Evolutionary conservation across 164 flowering plant species (phyloP).

Genomic region (Stephania cephalantha): DNA sequence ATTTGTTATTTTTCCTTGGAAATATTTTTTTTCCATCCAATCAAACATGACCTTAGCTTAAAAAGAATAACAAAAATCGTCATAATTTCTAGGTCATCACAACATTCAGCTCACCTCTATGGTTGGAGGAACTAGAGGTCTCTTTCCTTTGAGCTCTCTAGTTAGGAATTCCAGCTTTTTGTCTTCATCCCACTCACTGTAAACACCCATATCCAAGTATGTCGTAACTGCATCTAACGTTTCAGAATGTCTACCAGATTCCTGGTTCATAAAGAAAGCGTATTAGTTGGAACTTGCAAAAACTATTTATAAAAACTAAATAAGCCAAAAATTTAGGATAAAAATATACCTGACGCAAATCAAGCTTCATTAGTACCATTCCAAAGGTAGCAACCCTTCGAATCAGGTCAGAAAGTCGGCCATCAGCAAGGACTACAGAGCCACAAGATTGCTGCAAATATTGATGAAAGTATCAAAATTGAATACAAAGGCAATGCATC

Average conservation of each 20-base stretch:
- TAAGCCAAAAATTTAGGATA: background rate
- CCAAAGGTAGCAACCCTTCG: conserved; percentile 91
- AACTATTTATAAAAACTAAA: background rate
- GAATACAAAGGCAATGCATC: conserved; percentile 2
- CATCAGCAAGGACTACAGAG: conserved; percentile 86
- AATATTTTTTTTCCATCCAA: too few relatives aligned
- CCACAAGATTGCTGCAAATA: conserved; percentile 77
- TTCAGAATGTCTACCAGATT: conserved; percentile 89
- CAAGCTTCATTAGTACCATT: conserved; percentile 89
- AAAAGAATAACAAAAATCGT: background rate
- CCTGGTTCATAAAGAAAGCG: conserved; percentile 37
- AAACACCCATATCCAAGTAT: conserved; percentile 83
- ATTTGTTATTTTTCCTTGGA: too few relatives aligned
- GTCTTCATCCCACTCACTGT: conserved; percentile 95
- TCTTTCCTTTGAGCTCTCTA: conserved; percentile 80
- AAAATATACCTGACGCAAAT: conserved; percentile 78
- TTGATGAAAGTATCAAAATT: conserved; percentile 8
- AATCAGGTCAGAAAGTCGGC: conserved; percentile 83
- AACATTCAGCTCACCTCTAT: conserved; percentile 50
- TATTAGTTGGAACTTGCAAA: background rate
- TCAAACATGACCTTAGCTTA: background rate
- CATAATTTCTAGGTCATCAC: background rate
- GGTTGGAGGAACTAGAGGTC: conserved; percentile 79
- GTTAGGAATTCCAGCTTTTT: conserved; percentile 71
- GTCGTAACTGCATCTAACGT: conserved; percentile 82